phyloP scores from a whole-genome alignment of 2,329 filamentous ascomycete species.

The Xylariaceae sp. region DNA sequence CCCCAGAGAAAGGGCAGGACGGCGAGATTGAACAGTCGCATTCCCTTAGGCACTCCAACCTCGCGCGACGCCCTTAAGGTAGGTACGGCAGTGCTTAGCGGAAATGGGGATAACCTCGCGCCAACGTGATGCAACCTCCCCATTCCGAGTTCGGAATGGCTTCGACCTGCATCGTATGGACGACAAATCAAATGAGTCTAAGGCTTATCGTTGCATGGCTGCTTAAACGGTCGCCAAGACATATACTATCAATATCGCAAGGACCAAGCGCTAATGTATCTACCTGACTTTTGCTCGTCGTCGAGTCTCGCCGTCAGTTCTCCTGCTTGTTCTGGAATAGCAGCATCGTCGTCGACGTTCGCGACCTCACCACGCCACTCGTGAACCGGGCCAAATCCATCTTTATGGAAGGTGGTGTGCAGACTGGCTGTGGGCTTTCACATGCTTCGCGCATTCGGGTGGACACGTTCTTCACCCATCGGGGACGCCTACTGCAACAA shows the following conservation, averaged over 20 bases:
- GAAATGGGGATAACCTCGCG: neutral
- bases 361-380: slow-evolving; percentile 3
- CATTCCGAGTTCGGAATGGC: neutral
- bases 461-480: neutral
- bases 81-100: neutral
- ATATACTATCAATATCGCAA: neutral
- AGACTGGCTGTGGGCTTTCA: neutral
- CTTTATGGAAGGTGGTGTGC: slow-evolving; percentile 17
- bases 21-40: neutral
- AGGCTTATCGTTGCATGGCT: neutral
- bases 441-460: neutral
- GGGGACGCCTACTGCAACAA: neutral
- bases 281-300: neutral
- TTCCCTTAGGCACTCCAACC: neutral
- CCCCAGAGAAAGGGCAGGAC: neutral
- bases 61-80: neutral
- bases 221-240: neutral
- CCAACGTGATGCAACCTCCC: neutral
- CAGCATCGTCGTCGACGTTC: slow-evolving; percentile 2
- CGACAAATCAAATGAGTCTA: neutral
- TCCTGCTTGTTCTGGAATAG: slow-evolving; percentile 14
- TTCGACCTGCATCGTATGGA: neutral
- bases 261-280: neutral
- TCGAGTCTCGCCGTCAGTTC: neutral
- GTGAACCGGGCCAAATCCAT: slow-evolving; percentile 2